Evolutionary conservation across 495 filamentous ascomycete genomes (phyloP), one percentile per base, ranked within the genome.

Genomic region (Paragyromitra xinjiangensis): DNA sequence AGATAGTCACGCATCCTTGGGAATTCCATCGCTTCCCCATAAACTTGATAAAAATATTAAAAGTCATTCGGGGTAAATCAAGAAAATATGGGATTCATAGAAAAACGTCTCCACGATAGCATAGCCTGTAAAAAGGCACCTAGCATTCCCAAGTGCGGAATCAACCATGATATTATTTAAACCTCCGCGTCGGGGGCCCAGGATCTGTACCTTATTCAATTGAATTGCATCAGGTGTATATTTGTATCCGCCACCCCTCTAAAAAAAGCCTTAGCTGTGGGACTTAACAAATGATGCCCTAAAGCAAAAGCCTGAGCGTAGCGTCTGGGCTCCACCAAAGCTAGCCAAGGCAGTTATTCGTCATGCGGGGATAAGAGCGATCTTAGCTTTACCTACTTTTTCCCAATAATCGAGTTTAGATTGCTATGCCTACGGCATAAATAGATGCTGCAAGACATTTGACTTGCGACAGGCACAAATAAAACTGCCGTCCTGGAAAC

Each of bases 401-500:
- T 8, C 50, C 64, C 8, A 37, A 63, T 26, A 48, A 51, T 55
- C 56, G 24, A 55, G 34, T 56, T 26, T 3, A 44, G 51, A 75
- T 29, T 19, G 34, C 26, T 29, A 51, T 34, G 48, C 24, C 53
- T 24, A 59, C 34, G 59, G 39, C 37, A 76, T 58, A 42, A 56
- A 72, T 71, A 56, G n/a, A 64, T 56, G 62, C 45, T 56, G 58
- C 72, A 64, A 55, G 48, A 34, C 24, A 56, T 64, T 14, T 45
- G 26, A 64, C 58, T 71, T 62, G 12, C 29, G 24, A 37, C 39
- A 24, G 71, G 22, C 12, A 70, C 14, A 45, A 24, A 55, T 26
- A 42, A 37, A 76, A 76, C 66, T 71, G 67, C 67, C 48, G 68
- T 64, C 68, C 24, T 37, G 58, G 59, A 29, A 22, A 37, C 45